Evolutionary conservation across 257 asterid genomes (phyloP), one percentile per base, ranked within the genome.

Genomic region (Jasminum sambac): DNA sequence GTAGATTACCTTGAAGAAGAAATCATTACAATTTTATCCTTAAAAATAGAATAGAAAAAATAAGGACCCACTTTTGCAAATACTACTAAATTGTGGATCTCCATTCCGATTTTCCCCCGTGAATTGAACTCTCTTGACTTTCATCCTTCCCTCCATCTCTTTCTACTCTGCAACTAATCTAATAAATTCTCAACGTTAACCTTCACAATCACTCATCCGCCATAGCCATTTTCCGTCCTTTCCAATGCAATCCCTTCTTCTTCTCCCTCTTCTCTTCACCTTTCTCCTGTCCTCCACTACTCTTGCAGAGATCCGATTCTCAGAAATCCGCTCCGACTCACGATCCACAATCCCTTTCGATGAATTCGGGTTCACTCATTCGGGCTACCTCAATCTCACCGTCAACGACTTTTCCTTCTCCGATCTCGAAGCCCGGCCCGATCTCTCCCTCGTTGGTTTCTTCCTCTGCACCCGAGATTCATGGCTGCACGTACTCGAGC

Each of bases 281-380:
- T 17, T 8, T 7, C 17, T 89, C 61, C 21, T 87, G 14, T 40
- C 76, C 87, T 21, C 63, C 52, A 68, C 41, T 77, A 68, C 41
- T 77, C 71, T 39, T 77, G 91, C 84, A 64, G 98, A 91, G 87
- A 86, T 91, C 86, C 90, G 95, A 5, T 73, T 37, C 78, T 66
- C 87, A 42, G 83, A 81, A 25, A 74, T 84, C 75, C 85, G 85
- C 73, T 85, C 90, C 80, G 96, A 91, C 25, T 75, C 26, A 71
- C 86, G 92, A 0, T 85, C 90, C 44, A 81, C 88, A 12, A 87
- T 91, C 73, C 89, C 87, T 39, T 88, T 89, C 73, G 94, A 88
- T 77, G 98, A 89, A 72, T 89, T 91, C 82, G 98, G 98, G 0
- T 91, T 89, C 89, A 85, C 96, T 26, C 93, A 74, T 76, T 88